Percentiles rank a stretch among this genome's conserved stretches.
These are phyloP conservation scores for Leccinum ochraceum DNA, from an alignment of 768 basidiomycete species.

Conservation along the genomic window DNA sequence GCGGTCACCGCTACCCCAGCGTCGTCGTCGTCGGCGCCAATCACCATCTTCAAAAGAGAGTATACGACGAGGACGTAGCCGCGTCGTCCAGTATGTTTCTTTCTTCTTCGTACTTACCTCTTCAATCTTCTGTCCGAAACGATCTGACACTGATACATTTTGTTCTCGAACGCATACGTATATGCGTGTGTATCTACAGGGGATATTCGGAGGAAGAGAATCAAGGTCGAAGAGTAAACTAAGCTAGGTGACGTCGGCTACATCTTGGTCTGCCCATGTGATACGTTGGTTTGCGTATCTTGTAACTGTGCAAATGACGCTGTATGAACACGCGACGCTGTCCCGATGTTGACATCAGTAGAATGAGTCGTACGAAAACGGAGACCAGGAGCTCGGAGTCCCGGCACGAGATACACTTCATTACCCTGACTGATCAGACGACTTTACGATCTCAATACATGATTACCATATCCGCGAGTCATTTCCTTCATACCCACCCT, in stretches of 20 bases:
- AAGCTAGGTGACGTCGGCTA: background rate
- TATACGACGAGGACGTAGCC: slow-evolving; percentile 4
- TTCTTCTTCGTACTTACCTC: background rate
- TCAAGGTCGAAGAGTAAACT: slow-evolving; percentile 20
- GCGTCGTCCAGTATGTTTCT: background rate
- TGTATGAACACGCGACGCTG: background rate
- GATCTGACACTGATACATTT: background rate
- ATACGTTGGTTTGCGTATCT: too few species aligned
- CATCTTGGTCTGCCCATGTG: background rate
- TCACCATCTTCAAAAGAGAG: slow-evolving; percentile 14
- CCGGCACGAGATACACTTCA: too few species aligned
- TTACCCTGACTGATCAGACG: too few species aligned
- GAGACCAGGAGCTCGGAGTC: too few species aligned
- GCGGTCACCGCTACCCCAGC: background rate
- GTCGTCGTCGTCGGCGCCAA: background rate
- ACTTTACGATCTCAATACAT: too few species aligned
- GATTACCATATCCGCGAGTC: too few species aligned
- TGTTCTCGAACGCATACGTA: background rate
- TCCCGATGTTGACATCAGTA: too few species aligned
- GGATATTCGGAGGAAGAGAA: slow-evolving; percentile 8
- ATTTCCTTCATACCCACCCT: too few species aligned
- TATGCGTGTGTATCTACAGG: background rate
- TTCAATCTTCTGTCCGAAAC: too few species aligned
- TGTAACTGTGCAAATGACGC: too few species aligned
- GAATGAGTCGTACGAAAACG: too few species aligned